Evolutionary conservation across 208 protist genomes (phyloP), one percentile per base, ranked within the genome.

Genomic region (Acanthamoeba healyi): DNA sequence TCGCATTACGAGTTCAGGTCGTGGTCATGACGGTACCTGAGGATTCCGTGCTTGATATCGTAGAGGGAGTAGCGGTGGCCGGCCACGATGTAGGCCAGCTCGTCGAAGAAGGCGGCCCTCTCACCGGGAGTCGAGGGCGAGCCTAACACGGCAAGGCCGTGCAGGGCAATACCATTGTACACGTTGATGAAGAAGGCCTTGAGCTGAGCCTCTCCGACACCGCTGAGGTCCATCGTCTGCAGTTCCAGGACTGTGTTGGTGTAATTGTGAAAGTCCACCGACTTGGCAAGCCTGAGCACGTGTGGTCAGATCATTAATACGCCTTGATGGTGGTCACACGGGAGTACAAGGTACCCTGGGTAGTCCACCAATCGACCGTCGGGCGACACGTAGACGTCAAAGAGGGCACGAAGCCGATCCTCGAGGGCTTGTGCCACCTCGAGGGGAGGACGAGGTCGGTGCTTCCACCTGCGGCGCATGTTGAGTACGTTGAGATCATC

Each of bases 171-270:
- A 26, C 84, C 84, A 49, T 74, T 74, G 84, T 91, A 91, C 34
- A 91, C 38, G 32, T 91, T 91, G 6, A 91, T 46, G 84, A 91
- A 91, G 56, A 91, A 72, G 19, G 84, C 49, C 84, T 91, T 91
- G 34, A 67, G 36, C 56, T 91, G 56, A 12, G 32, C 15, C 58
- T 91, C 56, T 10, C 36, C 36, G 14, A 91, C 9, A 7, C 84
- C 38, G 56, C 84, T 72, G 3, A 91, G 6, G 36, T 91, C 38
- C 29, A 91, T 42, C 38, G 84, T 91, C 58, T 91, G 84, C 36
- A 91, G 38, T 26, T 91, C 84, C 1, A 91, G 56, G 6, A 72
- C 49, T 9, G 56, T 34, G 22, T 91, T 65, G 24, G 58, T 72
- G 84, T 91, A 91, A 12, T 72, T 91, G 56, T 91, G 49, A 36